These are phyloP conservation scores for Pseudogymnoascus destructans DNA, from an alignment of 2,329 filamentous ascomycete species.

Conservation along the genomic window DNA sequence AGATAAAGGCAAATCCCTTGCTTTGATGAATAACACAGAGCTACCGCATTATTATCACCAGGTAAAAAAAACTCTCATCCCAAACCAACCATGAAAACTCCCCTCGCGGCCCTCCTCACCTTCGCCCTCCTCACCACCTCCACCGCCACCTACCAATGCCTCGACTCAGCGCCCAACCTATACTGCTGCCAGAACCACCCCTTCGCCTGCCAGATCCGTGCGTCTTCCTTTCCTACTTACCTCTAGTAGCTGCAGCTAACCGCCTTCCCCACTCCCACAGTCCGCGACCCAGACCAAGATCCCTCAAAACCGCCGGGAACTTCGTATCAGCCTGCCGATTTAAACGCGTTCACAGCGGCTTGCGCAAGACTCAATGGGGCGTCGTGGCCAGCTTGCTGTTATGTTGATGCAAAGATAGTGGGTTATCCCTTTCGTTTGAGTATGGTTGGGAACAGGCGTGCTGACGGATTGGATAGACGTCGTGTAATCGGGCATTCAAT, in stretches of 20 bases:
- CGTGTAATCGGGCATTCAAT: constrained; percentile 1
- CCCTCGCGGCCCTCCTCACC: neutral
- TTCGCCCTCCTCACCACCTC: neutral
- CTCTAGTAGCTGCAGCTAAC: neutral
- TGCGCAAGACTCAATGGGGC: neutral
- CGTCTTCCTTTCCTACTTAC: neutral
- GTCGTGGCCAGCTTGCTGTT: neutral
- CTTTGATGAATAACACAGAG: neutral
- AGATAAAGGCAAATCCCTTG: neutral
- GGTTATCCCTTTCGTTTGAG: neutral
- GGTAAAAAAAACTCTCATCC: neutral
- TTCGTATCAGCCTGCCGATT: neutral
- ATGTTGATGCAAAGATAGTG: neutral
- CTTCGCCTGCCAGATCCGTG: neutral
- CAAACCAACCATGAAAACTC: neutral
- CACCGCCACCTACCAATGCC: neutral
- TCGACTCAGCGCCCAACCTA: neutral
- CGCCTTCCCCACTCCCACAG: neutral
- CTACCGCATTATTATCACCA: neutral
- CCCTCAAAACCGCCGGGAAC: neutral
- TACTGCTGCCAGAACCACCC: neutral
- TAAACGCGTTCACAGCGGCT: neutral
- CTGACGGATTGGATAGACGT: neutral
- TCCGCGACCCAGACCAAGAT: neutral
- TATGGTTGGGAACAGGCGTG: too few relatives aligned